Percentiles rank a stretch among this genome's conserved stretches.
Conservation (phyloP, 164 flowering plant species). For the Vitis amurensis region DNA sequence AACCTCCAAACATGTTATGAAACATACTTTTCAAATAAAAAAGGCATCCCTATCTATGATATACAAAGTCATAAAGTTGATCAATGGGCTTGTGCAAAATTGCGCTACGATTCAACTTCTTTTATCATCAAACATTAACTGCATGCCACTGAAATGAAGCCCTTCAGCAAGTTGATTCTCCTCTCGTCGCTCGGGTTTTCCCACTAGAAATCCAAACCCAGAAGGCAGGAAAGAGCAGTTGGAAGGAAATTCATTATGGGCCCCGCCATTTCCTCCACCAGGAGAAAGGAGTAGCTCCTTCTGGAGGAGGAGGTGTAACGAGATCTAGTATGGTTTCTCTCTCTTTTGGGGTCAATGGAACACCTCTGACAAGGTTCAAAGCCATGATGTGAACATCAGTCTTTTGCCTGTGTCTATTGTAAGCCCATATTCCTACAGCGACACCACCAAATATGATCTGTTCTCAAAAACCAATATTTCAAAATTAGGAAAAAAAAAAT, state of each 20-base stretch:
- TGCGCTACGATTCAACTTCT: not conserved
- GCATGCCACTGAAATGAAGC: not conserved
- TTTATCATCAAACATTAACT: not conserved
- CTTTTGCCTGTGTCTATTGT: slow-evolving; percentile 67
- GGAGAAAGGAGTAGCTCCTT: slow-evolving; percentile 21
- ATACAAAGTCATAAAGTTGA: slow-evolving; percentile 3
- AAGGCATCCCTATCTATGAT: not conserved
- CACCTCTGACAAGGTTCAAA: slow-evolving; percentile 76
- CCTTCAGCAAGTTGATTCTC: not conserved
- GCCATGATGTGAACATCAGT: slow-evolving; percentile 92
- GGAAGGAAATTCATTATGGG: slow-evolving; percentile 8
- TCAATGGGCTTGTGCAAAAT: not conserved
- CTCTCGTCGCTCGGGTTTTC: not conserved
- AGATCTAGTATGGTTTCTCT: slow-evolving; percentile 74
- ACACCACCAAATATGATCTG: slow-evolving; percentile 80
- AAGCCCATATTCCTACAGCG: slow-evolving; percentile 74
- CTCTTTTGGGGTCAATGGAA: slow-evolving; percentile 81
- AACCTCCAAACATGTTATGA: too few relatives aligned
- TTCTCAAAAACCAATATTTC: slow-evolving; percentile 1
- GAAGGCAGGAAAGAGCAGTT: not conserved
- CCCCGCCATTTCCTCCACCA: slow-evolving; percentile 57
- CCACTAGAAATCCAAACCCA: not conserved
- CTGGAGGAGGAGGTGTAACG: slow-evolving; percentile 70
- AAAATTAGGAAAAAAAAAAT: slow-evolving; percentile 7
- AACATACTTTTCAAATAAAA: not conserved